Evolutionary conservation across 306 rosid species (phyloP).

Genomic region (Myrica gale): DNA sequence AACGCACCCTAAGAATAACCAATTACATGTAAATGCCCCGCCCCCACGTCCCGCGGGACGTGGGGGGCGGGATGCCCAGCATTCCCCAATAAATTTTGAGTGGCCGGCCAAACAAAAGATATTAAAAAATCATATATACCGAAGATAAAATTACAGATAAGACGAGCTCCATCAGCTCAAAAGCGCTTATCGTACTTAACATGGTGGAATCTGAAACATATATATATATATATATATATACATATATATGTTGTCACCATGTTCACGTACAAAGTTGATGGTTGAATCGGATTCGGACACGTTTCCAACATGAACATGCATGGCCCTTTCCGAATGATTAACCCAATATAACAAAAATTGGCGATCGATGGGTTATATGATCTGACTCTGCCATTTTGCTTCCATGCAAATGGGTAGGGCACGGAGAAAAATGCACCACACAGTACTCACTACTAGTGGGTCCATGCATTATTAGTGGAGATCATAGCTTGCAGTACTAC

Average conservation of each 20-base stretch:
- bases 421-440: neutral
- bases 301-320: neutral
- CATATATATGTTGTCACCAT: neutral
- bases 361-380: neutral
- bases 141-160: no score
- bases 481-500: no score
- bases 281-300: neutral
- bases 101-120: no score
- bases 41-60: no score
- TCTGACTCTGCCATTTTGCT: neutral
- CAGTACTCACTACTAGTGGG: neutral
- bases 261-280: neutral
- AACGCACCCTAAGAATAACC: no score
- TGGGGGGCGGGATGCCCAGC: no score
- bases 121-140: no score
- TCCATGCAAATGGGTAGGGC: slow-evolving; percentile 7
- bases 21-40: no score
- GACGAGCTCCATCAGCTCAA: no score
- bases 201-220: neutral
- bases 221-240: no score
- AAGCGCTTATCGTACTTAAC: neutral
- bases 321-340: neutral
- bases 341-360: no score
- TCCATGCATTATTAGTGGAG: neutral
- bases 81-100: no score